Base-by-base conservation (phyloP, 1,284 basidiomycete species). In the Anthracocystis walkeri region DNA sequence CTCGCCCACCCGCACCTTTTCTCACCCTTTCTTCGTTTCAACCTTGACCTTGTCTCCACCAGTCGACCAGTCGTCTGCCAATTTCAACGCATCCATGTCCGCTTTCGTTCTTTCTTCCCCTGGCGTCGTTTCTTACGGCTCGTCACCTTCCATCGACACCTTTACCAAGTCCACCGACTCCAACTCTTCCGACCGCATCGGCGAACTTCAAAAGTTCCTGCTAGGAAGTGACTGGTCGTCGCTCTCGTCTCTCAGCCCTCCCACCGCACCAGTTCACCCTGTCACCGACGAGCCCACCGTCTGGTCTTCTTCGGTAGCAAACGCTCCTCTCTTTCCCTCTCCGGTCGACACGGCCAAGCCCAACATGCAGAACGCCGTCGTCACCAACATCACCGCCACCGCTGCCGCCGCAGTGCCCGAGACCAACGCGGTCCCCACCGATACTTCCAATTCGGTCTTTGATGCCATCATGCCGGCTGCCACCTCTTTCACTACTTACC, bases 211-310 rank as follows among this genome's bases (percentile, higher is more conserved):
- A 23, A 75, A 63, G n/a, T 75, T 75, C 45, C 45, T 75, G 6
- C 56, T 66, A 1, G 72, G 56, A 27, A 69, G 66, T 31, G 72
- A 75, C 63, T 75, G 72, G 72, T 69, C 66, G 5, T 54, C 72
- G 20, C 66, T 75, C 21, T 65, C 72, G 18, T 69, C 65, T 1
- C 66, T 75, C 35, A 64, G 55, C 44, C 72, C 62, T 25, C 21
- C 72, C 31, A 21, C 52, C 21, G 50, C 56, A 5, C 42, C 62
- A 7, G 21, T 58, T 7, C 45, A 23, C 27, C 41, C 63, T 7
- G 46, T 63, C n/a, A 52, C 33, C 45, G 61, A 61, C 21, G 38
- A 60, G 3, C n/a, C 62, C 1, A 11, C 7, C 33, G 5, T 46
- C 8, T 69, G 58, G 57, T 45, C 57, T n/a, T 23, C 60, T 1